These are phyloP conservation scores for Striga hermonthica DNA, from an alignment of 305 asterid genomes.

Conservation along the genomic window DNA sequence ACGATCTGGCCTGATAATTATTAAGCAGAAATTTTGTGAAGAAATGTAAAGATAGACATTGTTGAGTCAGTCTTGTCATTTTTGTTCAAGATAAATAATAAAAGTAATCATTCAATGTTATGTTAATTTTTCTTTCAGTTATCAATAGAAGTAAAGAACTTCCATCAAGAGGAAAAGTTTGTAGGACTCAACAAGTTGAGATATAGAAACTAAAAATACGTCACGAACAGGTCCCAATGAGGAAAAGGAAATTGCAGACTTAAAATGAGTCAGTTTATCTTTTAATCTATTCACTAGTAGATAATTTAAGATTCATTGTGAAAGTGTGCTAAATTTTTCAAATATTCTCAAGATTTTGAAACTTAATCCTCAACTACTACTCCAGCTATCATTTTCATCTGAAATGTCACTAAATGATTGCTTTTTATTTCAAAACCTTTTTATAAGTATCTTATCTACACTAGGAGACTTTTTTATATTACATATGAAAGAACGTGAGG, in stretches of 20 bases:
- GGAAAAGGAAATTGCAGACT: background rate
- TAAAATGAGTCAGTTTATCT: background rate
- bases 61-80: too few relatives aligned
- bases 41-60: slow-evolving; percentile 3
- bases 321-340: background rate
- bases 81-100: too few relatives aligned
- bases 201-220: slow-evolving; percentile 10
- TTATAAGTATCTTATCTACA: background rate
- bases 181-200: slow-evolving; percentile 6
- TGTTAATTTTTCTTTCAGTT: too few relatives aligned
- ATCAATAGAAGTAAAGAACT: too few relatives aligned
- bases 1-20: slow-evolving; percentile 82
- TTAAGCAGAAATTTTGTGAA: slow-evolving; percentile 20
- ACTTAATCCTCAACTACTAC: background rate
- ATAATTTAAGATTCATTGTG: background rate
- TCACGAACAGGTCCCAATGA: background rate
- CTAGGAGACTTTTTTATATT: slow-evolving; percentile 1
- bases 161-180: background rate
- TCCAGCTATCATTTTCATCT: background rate
- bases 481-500: background rate
- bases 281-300: background rate
- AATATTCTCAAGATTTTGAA: background rate
- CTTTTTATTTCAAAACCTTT: background rate
- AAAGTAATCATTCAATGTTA: too few relatives aligned
- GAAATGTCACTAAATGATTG: background rate